Evolutionary conservation across 306 rosid genomes (phyloP), one percentile per base, ranked within the genome.

Genomic region (Alnus glutinosa): DNA sequence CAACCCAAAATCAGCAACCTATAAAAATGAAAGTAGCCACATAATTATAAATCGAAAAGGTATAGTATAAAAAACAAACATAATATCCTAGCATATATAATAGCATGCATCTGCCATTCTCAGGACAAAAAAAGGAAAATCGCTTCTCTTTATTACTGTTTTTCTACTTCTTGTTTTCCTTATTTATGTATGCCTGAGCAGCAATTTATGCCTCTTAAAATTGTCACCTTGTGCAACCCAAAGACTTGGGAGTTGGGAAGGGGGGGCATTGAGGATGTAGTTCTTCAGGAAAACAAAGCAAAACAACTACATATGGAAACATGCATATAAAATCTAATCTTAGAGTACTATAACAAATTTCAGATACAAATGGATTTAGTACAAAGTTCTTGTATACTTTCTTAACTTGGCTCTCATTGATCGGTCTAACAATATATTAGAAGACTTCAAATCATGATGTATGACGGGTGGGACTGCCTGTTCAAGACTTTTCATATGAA

Each of bases 1-100:
- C 68, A 95, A 82, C 49, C 99, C 99, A 73, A 95, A 95, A 91
- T 95, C 98, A 76, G 98, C 96, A 85, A 95, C 99, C 99, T 95
- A 32, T 55, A 44, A 44, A 50, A 75, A 13, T 8, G 28, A 73
- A 80, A 54, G 75, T 86, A 75, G 70, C 62, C 46, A 42, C 42
- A 83, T 49, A 4, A 13, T 58, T 11, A 81, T 11, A 18, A 47
- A 9, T 57, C 54, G 52, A 73, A 70, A 78, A 67, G 28, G 16
- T 15, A 36, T 23, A 68, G 50, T 42, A 52, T 23, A 23, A 23
- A 23, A 23, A 23, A 70, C 30, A 34, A 78, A 11, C 4, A 23
- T 42, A 42, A 42, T 42, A 7, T 42, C 7, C 46, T 42, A 42
- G 46, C 44, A 39, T 23, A 23, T 23, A 23, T 23, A 23, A 0